Conservation (phyloP, 108 stramenopile species). For the Cyclotella cryptica region DNA sequence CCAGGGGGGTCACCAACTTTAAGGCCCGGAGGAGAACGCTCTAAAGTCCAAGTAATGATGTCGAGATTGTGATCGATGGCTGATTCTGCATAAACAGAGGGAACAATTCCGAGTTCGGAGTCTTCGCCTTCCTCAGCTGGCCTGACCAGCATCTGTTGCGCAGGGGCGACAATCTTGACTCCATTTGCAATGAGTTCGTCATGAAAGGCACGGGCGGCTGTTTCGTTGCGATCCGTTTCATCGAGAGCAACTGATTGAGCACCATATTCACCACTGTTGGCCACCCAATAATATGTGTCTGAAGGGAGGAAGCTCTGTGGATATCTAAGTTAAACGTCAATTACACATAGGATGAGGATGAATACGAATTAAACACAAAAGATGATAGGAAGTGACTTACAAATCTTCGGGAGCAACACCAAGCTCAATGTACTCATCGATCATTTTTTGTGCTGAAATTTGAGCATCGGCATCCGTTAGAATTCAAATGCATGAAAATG, state of each 20-base stretch:
- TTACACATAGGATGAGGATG: no score
- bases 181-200: constrained; percentile 39
- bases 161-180: constrained; percentile 70
- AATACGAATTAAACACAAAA: no score
- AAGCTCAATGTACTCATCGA: constrained; percentile 71
- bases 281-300: constrained; percentile 62
- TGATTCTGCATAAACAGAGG: constrained; percentile 51
- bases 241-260: constrained; percentile 68
- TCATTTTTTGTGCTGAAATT: constrained; percentile 57
- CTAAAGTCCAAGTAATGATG: constrained; percentile 79
- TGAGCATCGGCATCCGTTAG: neutral
- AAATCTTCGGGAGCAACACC: constrained; percentile 60
- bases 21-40: constrained; percentile 59
- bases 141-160: constrained; percentile 58
- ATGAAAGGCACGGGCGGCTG: constrained; percentile 31
- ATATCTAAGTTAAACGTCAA: constrained; percentile 28
- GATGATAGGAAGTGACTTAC: neutral
- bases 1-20: constrained; percentile 26
- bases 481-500: neutral
- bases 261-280: constrained; percentile 61
- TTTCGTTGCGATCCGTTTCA: constrained; percentile 32
- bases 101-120: constrained; percentile 38
- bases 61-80: constrained; percentile 57
- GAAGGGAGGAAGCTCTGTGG: constrained; percentile 60
- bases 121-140: constrained; percentile 16